phyloP scores from a whole-genome alignment of 2,329 filamentous ascomycete species.

The Penicillium janthinellum region DNA sequence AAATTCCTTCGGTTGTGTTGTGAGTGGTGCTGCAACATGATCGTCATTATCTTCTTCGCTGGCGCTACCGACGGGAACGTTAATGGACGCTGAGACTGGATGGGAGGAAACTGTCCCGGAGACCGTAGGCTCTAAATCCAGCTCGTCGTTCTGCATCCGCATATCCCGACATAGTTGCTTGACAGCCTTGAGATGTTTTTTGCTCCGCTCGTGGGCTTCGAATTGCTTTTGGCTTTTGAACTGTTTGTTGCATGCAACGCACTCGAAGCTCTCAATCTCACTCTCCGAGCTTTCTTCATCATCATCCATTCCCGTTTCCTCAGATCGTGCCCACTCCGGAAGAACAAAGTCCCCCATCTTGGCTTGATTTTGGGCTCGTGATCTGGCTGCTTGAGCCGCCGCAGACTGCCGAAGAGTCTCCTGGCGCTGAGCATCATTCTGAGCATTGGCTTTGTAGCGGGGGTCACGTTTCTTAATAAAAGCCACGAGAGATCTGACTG shows the following conservation, averaged over 20 bases:
- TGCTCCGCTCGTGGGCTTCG: conserved; percentile 90
- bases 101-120: not conserved
- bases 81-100: not conserved
- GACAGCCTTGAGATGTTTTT: conserved; percentile 88
- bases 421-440: conserved; percentile 79
- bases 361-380: conserved; percentile 77
- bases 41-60: not conserved
- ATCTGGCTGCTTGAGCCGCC: conserved; percentile 79
- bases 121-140: conserved; percentile 22
- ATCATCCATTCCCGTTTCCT: conserved; percentile 53
- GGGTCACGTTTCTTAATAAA: conserved; percentile 93
- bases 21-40: not conserved
- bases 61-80: not conserved
- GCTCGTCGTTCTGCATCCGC: conserved; percentile 71
- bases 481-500: conserved; percentile 78
- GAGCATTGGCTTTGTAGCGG: conserved; percentile 73
- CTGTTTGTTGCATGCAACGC: conserved; percentile 63
- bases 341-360: conserved; percentile 66
- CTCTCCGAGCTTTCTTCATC: conserved; percentile 49
- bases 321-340: conserved; percentile 73
- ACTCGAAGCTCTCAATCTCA: conserved; percentile 61
- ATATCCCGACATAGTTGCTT: conserved; percentile 80
- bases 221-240: conserved; percentile 93
- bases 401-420: conserved; percentile 75
- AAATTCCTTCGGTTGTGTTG: not conserved